These are phyloP conservation scores for Murraya koenigii DNA, from an alignment of 345 rosid species.

Conservation along the genomic window DNA sequence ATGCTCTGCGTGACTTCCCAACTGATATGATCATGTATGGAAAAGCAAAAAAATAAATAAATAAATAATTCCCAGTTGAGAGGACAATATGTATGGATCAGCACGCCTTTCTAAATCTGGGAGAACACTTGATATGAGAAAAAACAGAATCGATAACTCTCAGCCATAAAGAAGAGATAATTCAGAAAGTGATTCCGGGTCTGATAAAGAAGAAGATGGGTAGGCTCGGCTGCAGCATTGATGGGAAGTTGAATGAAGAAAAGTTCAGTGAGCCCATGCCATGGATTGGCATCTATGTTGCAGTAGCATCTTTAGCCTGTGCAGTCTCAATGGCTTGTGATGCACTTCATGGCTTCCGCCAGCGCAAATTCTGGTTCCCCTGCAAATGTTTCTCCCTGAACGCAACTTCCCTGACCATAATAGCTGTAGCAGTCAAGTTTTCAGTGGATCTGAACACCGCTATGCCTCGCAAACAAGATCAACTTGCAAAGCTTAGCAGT, in stretches of 20 bases:
- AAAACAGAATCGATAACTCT: background rate
- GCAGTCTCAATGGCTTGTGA: conserved; percentile 73
- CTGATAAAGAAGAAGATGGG: conserved; percentile 26
- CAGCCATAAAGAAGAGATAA: background rate
- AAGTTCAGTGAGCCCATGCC: conserved; percentile 73
- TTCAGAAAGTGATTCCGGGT: background rate
- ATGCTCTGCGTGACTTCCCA: background rate
- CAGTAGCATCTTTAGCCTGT: conserved; percentile 67
- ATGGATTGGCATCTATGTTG: conserved; percentile 82
- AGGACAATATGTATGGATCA: background rate
- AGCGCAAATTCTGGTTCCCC: conserved; percentile 71
- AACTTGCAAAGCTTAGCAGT: conserved; percentile 87
- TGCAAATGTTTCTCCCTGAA: conserved; percentile 68
- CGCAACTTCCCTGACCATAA: conserved; percentile 73
- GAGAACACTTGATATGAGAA: background rate
- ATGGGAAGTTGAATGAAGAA: conserved; percentile 58
- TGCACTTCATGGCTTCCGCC: conserved; percentile 54
- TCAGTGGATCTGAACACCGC: conserved; percentile 89
- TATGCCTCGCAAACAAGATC: conserved; percentile 82
- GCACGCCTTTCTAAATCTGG: background rate
- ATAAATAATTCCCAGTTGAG: too few species aligned
- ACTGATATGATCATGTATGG: too few species aligned
- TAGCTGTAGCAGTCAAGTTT: conserved; percentile 66
- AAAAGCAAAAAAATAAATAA: too few species aligned
- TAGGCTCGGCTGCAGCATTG: conserved; percentile 58